Evolutionary conservation across 2,329 filamentous ascomycete species (phyloP).

Genomic region (Pestalotiopsis sp.): DNA sequence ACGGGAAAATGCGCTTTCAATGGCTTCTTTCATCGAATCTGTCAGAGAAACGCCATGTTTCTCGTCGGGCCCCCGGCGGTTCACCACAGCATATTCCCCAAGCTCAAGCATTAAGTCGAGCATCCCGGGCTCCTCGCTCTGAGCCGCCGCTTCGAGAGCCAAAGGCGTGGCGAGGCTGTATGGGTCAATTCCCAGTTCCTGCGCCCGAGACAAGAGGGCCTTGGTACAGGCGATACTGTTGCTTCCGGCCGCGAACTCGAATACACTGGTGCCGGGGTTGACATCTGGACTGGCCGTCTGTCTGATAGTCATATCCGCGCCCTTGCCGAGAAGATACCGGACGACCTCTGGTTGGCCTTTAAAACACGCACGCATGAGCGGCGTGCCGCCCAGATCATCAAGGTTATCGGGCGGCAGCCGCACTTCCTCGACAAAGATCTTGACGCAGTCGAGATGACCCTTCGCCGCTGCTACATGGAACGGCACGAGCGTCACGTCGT

Average conservation of each 20-base stretch:
- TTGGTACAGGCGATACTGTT: neutral
- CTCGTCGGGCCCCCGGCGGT: neutral
- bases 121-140: neutral
- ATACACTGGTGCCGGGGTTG: neutral
- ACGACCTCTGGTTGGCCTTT: neutral
- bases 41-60: neutral
- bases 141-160: neutral
- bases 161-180: neutral
- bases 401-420: neutral
- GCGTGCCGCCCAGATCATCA: neutral
- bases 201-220: neutral
- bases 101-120: neutral
- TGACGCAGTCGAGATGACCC: neutral
- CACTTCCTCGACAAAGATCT: neutral
- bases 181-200: neutral
- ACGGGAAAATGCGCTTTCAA: neutral
- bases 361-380: slow-evolving; percentile 3
- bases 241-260: neutral
- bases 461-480: neutral
- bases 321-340: neutral
- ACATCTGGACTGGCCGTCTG: neutral
- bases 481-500: neutral
- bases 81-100: neutral
- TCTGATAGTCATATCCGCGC: neutral
- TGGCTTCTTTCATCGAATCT: neutral